phyloP scores from a whole-genome alignment of 2,329 filamentous ascomycete genomes.

The Dactylonectria macrodidyma region DNA sequence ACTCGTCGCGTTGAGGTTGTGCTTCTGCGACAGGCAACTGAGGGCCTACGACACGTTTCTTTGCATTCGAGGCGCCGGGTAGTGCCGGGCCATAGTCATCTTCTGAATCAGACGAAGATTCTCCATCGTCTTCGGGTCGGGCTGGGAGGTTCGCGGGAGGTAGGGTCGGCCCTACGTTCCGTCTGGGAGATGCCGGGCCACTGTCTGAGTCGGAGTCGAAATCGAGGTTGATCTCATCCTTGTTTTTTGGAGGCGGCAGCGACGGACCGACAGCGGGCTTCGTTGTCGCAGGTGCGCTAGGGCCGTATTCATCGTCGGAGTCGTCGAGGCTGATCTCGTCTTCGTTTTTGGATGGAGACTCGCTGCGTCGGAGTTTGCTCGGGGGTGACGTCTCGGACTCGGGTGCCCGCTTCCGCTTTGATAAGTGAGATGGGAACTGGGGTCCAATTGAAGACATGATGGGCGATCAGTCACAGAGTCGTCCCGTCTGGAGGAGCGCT shows the following conservation, averaged over 20 bases:
- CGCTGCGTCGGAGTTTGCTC: slow-evolving; percentile 58
- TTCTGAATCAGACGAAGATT: slow-evolving; percentile 61
- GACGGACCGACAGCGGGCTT: slow-evolving; percentile 44
- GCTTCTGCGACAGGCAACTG: slow-evolving; percentile 53
- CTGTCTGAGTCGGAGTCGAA: slow-evolving; percentile 55
- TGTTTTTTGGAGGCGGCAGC: slow-evolving; percentile 48
- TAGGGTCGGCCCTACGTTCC: slow-evolving; percentile 51
- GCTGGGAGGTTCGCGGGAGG: slow-evolving; percentile 49
- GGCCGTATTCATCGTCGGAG: slow-evolving; percentile 61
- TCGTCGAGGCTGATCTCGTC: slow-evolving; percentile 64
- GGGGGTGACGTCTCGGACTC: slow-evolving; percentile 55
- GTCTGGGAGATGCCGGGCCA: slow-evolving; percentile 55
- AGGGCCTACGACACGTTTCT: slow-evolving; percentile 61
- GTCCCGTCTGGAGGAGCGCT: slow-evolving; percentile 8
- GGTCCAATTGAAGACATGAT: slow-evolving; percentile 80
- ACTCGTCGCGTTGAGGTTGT: slow-evolving; percentile 81
- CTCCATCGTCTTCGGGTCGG: slow-evolving; percentile 48
- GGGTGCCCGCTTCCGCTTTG: slow-evolving; percentile 73
- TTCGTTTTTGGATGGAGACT: slow-evolving; percentile 56
- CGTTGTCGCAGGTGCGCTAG: slow-evolving; percentile 47
- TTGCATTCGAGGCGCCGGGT: slow-evolving; percentile 63
- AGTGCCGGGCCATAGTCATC: slow-evolving; percentile 74
- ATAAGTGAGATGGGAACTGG: slow-evolving; percentile 76
- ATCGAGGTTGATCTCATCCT: slow-evolving; percentile 60
- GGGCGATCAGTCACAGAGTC: slow-evolving; percentile 32